These are phyloP conservation scores for Rubroboletus satanas DNA, from an alignment of 768 basidiomycete genomes.

Conservation along the genomic window DNA sequence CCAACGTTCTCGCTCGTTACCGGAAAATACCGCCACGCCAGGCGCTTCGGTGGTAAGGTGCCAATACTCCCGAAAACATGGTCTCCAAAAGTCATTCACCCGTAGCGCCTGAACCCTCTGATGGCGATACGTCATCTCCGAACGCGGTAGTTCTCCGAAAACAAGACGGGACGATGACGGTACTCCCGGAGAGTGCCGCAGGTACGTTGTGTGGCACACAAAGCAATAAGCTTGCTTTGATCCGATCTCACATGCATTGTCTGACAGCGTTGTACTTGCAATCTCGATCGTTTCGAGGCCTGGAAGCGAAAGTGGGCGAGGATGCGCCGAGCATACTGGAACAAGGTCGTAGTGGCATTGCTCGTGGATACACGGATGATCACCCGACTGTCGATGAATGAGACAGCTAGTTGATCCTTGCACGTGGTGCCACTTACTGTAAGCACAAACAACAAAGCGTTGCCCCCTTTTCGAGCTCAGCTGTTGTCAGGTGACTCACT, in stretches of 20 bases:
- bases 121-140: constrained; percentile 25
- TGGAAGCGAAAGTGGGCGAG: constrained; percentile 73
- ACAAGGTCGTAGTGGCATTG: constrained; percentile 87
- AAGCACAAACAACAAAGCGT: background rate
- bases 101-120: constrained; percentile 11
- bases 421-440: too few relatives aligned
- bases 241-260: constrained; percentile 6
- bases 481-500: background rate
- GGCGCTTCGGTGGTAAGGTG: constrained; percentile 51
- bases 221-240: constrained; percentile 1
- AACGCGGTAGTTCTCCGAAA: constrained; percentile 58
- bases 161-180: constrained; percentile 56
- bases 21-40: constrained; percentile 79
- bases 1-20: constrained; percentile 85
- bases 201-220: constrained; percentile 37
- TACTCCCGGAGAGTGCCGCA: constrained; percentile 63
- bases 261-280: constrained; percentile 65
- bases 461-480: background rate
- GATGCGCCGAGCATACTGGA: constrained; percentile 80
- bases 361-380: constrained; percentile 75
- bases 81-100: constrained; percentile 1
- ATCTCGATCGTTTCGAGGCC: constrained; percentile 70
- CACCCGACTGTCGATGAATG: constrained; percentile 5
- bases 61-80: background rate
- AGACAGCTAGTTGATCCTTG: too few relatives aligned